These are phyloP conservation scores for Coemansia sp. DNA, from an alignment of 192 early-diverging fungal genomes.

Conservation along the genomic window DNA sequence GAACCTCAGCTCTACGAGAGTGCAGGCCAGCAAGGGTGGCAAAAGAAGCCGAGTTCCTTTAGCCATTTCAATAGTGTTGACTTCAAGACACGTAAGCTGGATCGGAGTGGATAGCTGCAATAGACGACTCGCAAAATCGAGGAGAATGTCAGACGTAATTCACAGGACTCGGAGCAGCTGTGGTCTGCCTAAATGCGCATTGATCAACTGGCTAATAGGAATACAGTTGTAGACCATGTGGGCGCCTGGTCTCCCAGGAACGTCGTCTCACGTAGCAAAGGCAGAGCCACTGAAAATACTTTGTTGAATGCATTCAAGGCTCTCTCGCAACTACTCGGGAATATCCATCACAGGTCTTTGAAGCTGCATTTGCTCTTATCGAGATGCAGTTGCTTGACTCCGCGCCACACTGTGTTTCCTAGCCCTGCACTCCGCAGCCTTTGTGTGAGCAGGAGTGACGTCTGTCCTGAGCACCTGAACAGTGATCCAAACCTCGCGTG, in stretches of 20 bases:
- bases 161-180: not conserved
- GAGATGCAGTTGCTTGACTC: not conserved
- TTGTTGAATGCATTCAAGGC: not conserved
- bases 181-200: constrained; percentile 16
- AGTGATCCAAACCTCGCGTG: constrained; percentile 8
- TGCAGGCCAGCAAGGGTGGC: not conserved
- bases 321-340: not conserved
- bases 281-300: constrained; percentile 8
- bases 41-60: not conserved
- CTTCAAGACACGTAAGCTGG: not conserved
- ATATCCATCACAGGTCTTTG: not conserved
- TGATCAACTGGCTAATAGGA: constrained; percentile 14
- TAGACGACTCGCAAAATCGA: not conserved
- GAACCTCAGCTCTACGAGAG: constrained; percentile 18
- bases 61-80: not conserved
- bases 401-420: not conserved
- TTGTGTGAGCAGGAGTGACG: not conserved
- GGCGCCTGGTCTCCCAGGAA: constrained; percentile 13
- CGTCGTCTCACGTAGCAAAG: constrained; percentile 6
- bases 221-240: not conserved
- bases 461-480: not conserved
- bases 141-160: constrained; percentile 7
- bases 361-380: not conserved
- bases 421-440: not conserved
- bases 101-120: not conserved